A percentile compares a stretch with the other conserved stretches of the same genome.
These are phyloP conservation scores for Cladophialophora carrionii DNA, from an alignment of 2,329 filamentous ascomycete genomes.

Conservation along the genomic window DNA sequence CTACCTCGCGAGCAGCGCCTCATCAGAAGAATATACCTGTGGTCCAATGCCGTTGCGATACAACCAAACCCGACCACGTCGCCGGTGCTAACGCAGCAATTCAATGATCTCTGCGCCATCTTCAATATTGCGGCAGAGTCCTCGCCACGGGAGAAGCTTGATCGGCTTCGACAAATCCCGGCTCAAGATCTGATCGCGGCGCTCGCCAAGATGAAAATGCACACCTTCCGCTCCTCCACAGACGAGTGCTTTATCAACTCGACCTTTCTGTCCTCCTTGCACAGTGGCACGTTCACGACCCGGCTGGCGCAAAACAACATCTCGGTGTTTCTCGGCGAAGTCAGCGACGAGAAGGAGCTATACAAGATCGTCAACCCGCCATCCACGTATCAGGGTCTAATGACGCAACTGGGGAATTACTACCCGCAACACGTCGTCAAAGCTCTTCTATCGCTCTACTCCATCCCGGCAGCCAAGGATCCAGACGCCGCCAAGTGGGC, in stretches of 20 bases:
- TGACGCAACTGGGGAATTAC: conserved; percentile 50
- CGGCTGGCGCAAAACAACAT: conserved; percentile 45
- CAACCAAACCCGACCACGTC: conserved; percentile 47
- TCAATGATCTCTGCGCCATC: conserved; percentile 49
- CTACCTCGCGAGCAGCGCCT: conserved; percentile 34
- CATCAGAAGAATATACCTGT: conserved; percentile 49
- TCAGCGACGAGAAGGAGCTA: conserved; percentile 51
- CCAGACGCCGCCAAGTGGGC: conserved; percentile 37
- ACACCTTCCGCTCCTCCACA: conserved; percentile 54
- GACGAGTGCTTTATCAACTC: conserved; percentile 49
- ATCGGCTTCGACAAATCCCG: conserved; percentile 42
- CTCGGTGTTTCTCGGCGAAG: conserved; percentile 50
- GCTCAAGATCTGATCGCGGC: conserved; percentile 43
- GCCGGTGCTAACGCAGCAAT: conserved; percentile 47
- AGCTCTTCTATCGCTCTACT: conserved; percentile 45
- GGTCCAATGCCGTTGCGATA: conserved; percentile 53
- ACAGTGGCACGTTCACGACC: conserved; percentile 45
- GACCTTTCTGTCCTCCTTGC: conserved; percentile 48
- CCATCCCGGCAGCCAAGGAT: conserved; percentile 39
- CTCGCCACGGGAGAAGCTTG: conserved; percentile 42
- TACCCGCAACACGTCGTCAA: conserved; percentile 48
- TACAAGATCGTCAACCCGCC: conserved; percentile 50
- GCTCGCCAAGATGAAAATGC: conserved; percentile 48
- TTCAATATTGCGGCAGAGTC: conserved; percentile 41
- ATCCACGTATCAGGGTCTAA: conserved; percentile 44